A percentile compares a stretch with the other conserved stretches of the same genome.
These are phyloP conservation scores for Blastobotrys niveus DNA, from an alignment of 1,139 yeast genomes.

Conservation along the genomic window DNA sequence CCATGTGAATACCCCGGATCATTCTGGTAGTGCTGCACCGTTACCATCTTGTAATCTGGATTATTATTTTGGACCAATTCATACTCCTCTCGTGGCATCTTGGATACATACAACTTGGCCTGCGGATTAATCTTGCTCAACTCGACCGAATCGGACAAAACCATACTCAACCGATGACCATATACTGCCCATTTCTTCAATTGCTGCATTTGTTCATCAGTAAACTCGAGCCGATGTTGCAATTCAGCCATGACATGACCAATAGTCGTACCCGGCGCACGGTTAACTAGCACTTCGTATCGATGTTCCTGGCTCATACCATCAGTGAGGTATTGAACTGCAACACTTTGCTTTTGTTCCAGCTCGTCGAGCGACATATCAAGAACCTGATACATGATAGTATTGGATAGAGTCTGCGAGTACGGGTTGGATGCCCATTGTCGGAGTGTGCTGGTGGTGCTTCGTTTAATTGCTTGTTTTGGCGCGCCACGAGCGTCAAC, in stretches of 20 bases:
- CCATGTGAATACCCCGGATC: constrained; percentile 72
- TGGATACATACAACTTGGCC: constrained; percentile 32
- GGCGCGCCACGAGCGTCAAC: constrained; percentile 31
- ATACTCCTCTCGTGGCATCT: constrained; percentile 32
- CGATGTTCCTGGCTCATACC: constrained; percentile 47
- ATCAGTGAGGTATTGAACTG: constrained; percentile 35
- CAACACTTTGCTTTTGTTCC: constrained; percentile 66
- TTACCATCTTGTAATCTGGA: constrained; percentile 33
- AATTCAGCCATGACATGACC: constrained; percentile 53
- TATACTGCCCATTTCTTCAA: constrained; percentile 55
- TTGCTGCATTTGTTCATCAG: constrained; percentile 39
- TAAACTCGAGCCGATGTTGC: constrained; percentile 48
- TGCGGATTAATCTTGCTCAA: constrained; percentile 26
- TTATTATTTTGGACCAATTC: constrained; percentile 21
- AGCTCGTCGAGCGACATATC: constrained; percentile 68
- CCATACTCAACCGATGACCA: constrained; percentile 25
- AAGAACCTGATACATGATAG: constrained; percentile 60
- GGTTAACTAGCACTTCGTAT: constrained; percentile 65
- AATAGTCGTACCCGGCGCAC: constrained; percentile 52
- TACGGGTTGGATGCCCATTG: constrained; percentile 42
- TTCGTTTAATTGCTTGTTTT: constrained; percentile 35
- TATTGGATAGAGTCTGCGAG: constrained; percentile 29
- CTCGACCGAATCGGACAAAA: constrained; percentile 22
- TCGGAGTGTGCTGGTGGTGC: constrained; percentile 32
- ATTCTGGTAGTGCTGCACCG: constrained; percentile 71